Evolutionary conservation across 2,329 filamentous ascomycete species (phyloP), one percentile per base, ranked within the genome.

Genomic region (Botrytis hyacinthi): DNA sequence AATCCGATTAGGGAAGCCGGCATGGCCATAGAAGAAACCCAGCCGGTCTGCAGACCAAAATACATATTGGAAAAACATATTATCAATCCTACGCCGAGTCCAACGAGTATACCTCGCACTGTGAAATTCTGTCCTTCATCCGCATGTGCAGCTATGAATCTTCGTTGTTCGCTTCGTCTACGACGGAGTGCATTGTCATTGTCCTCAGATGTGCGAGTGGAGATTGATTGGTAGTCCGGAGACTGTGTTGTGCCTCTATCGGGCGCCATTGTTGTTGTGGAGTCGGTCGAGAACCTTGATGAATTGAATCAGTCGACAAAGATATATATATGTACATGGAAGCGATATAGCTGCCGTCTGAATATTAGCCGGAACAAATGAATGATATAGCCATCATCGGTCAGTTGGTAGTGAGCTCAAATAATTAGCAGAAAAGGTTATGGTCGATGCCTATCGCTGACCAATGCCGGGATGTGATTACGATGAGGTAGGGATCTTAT

Each of bases 21-120:
- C 94, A 99, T 98, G 26, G 94, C 93, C 96, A 99, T 98, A 77
- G 93, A 93, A 79, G 91, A 89, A 54, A 93, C 88, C 91, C 91
- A 93, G 76, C 91, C 91, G 22, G 80, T 97, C 84, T 98, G 96
- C 46, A 99, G 86, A n/a, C 96, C 96, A 81, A 99, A 99, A 83
- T 98, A 99, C 86, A 97, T 98, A 81, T 99, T 99, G 70, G 93
- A 97, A 82, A 97, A 97, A 81, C 93, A 96, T 80, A 98, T 97
- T 72, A 98, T 86, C 7, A 96, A 89, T 59, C 96, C 96, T 76
- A 99, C 96, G 5, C 89, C 84, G 9, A 97, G 86, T 26, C 96
- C 96, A 42, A 93, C 93, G 8, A 90, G 81, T 57, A 98, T 87
- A 69, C 94, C 94, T 73, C 96, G 91, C 40, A 91, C 73, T 0